Conservation (phyloP, 371 early-diverging fungal genomes). For the Mucor mucedo region DNA sequence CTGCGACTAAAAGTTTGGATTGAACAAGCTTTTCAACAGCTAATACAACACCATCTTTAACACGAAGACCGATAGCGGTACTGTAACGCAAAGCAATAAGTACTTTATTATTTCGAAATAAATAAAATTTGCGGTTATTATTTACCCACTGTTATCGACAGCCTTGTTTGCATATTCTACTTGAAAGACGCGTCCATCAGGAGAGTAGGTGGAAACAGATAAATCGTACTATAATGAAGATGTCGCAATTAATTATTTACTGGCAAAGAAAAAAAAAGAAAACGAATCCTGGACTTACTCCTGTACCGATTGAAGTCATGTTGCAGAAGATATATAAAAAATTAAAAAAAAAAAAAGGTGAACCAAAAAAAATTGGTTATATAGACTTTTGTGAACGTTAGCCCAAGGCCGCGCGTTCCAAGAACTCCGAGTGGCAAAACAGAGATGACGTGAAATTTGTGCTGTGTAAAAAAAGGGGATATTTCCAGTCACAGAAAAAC, state of each 20-base stretch:
- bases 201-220: slow-evolving; percentile 96
- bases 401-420: slow-evolving; percentile 35
- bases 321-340: slow-evolving; percentile 4
- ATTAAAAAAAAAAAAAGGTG: slow-evolving; percentile 5
- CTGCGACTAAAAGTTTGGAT: slow-evolving; percentile 92
- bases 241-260: not conserved
- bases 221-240: slow-evolving; percentile 84
- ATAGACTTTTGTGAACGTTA: not conserved
- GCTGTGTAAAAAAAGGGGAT: not conserved
- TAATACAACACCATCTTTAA: slow-evolving; percentile 94
- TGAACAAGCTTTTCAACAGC: slow-evolving; percentile 95
- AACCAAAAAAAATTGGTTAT: not conserved
- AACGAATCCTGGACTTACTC: slow-evolving; percentile 47
- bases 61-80: slow-evolving; percentile 93
- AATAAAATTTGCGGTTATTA: not conserved
- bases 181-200: slow-evolving; percentile 98
- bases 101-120: not conserved
- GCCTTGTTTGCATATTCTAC: slow-evolving; percentile 98
- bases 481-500: not conserved
- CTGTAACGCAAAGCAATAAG: slow-evolving; percentile 41
- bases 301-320: slow-evolving; percentile 77
- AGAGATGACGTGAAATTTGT: slow-evolving; percentile 12
- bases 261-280: not conserved
- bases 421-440: slow-evolving; percentile 12
- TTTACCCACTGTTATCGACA: slow-evolving; percentile 96